A percentile compares a stretch with the other conserved stretches of the same genome.
Conservation (phyloP, 192 early-diverging fungal genomes). For the Obelidium mucronatum region DNA sequence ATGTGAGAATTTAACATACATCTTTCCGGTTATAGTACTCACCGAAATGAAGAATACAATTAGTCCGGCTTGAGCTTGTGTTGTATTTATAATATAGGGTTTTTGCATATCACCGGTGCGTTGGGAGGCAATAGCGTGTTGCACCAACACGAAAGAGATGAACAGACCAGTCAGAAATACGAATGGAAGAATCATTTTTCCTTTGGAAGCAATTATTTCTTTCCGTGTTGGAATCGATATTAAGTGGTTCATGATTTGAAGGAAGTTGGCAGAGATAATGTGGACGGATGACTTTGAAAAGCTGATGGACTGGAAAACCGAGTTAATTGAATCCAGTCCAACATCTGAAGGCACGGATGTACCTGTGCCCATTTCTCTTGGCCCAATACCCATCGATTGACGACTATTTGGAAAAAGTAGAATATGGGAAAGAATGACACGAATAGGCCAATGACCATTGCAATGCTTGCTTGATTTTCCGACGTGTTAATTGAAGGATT, state of each 20-base stretch:
- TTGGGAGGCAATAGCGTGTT: slow-evolving; percentile 19
- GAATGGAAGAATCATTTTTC: slow-evolving; percentile 22
- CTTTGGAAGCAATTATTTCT: slow-evolving; percentile 9
- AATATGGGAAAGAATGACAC: slow-evolving; percentile 31
- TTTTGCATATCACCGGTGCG: neutral
- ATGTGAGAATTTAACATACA: neutral
- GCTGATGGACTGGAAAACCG: neutral
- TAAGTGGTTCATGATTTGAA: slow-evolving; percentile 21
- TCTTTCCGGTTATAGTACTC: neutral
- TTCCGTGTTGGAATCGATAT: slow-evolving; percentile 23
- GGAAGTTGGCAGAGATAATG: slow-evolving; percentile 18
- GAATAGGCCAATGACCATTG: slow-evolving; percentile 27
- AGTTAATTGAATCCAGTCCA: neutral
- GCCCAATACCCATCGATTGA: slow-evolving; percentile 34
- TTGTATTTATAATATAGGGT: slow-evolving; percentile 18
- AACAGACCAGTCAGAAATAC: slow-evolving; percentile 13
- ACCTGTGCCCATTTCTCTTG: slow-evolving; percentile 30
- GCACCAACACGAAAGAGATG: slow-evolving; percentile 28
- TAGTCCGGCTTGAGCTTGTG: slow-evolving; percentile 37
- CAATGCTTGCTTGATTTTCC: slow-evolving; percentile 28
- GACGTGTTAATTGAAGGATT: slow-evolving; percentile 22
- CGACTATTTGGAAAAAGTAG: slow-evolving; percentile 39
- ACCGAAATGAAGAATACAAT: slow-evolving; percentile 40
- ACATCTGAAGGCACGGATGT: neutral
- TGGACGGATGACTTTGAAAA: slow-evolving; percentile 11